These are phyloP conservation scores for Fonsecaea erecta DNA, from an alignment of 2,329 filamentous ascomycete species.

Conservation along the genomic window DNA sequence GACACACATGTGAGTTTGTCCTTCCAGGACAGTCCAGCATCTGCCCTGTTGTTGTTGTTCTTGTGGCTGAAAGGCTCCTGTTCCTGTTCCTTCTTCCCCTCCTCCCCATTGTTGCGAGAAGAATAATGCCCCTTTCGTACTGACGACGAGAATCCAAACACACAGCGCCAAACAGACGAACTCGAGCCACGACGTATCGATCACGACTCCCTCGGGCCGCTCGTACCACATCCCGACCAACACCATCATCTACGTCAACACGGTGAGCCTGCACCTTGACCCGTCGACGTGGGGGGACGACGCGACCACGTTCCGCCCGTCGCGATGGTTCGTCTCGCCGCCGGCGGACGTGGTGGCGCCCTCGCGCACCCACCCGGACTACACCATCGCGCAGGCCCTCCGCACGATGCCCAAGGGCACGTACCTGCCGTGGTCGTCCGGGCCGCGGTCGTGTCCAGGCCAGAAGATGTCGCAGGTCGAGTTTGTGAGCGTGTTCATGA, in stretches of 20 bases:
- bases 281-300: conserved; percentile 41
- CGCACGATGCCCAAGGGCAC: conserved; percentile 46
- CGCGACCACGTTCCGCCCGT: conserved; percentile 46
- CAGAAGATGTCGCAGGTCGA: conserved; percentile 63
- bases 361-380: conserved; percentile 3
- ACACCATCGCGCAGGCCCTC: conserved; percentile 37
- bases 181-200: conserved; percentile 38
- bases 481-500: conserved; percentile 54
- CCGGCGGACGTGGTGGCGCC: too few species aligned
- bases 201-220: conserved; percentile 38
- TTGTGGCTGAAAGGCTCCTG: too few species aligned
- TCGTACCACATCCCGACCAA: conserved; percentile 43
- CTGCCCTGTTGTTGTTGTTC: too few species aligned
- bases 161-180: conserved; percentile 41
- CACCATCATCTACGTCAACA: conserved; percentile 46
- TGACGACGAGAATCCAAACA: too few species aligned
- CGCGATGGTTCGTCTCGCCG: conserved; percentile 46
- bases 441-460: conserved; percentile 58
- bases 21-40: neutral
- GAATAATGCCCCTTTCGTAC: too few species aligned
- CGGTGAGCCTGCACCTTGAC: conserved; percentile 40
- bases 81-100: too few species aligned
- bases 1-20: conserved; percentile 42
- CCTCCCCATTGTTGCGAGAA: too few species aligned
- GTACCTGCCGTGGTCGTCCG: conserved; percentile 56